Evolutionary conservation across 2,329 filamentous ascomycete genomes (phyloP), one percentile per base, ranked within the genome.

Genomic region (Pseudovirgaria hyperparasitica): DNA sequence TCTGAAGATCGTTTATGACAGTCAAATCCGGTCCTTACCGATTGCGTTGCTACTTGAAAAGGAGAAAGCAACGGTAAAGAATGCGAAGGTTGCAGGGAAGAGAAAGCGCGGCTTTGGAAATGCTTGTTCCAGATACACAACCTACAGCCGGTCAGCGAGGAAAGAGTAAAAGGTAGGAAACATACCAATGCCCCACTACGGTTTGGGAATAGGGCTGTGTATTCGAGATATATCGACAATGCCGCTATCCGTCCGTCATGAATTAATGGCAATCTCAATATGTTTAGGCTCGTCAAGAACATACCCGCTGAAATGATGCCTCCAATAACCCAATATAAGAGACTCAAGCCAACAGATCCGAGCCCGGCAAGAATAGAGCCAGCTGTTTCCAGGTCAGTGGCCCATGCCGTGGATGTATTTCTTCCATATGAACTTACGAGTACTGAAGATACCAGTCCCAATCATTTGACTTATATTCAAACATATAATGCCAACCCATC

Each of bases 381-480:
- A 12, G 43, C 38, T 45, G 19, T 13, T 8, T 9, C 14, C 10
- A 9, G 16, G n/a, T 39, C 19, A 41, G 28, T n/a, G n/a, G n/a
- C n/a, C n/a, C n/a, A n/a, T n/a, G n/a, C n/a, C n/a, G n/a, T n/a
- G n/a, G n/a, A n/a, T n/a, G 17, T 18, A 12, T 15, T 17, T 20
- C 5, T 19, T 10, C 10, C 15, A 9, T 9, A n/a, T 12, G 22
- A 24, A 40, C 42, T 39, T 26, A 45, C 42, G 39, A 26, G 42
- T 45, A 23, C 39, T 44, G 18, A 48, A 47, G 2, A 47, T 40
- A 25, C 45, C 45, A 4, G 46, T 48, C 17, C 45, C 46, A 2
- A 49, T 34, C 46, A 49, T 49, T 27, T 49, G 42, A 10, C 37
- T 39, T n/a, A 48, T 37, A 22, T 49, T 49, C 25, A 48, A 31